These are phyloP conservation scores for Dianthus caryophyllus DNA, from an alignment of 148 eudicot species.

Conservation along the genomic window DNA sequence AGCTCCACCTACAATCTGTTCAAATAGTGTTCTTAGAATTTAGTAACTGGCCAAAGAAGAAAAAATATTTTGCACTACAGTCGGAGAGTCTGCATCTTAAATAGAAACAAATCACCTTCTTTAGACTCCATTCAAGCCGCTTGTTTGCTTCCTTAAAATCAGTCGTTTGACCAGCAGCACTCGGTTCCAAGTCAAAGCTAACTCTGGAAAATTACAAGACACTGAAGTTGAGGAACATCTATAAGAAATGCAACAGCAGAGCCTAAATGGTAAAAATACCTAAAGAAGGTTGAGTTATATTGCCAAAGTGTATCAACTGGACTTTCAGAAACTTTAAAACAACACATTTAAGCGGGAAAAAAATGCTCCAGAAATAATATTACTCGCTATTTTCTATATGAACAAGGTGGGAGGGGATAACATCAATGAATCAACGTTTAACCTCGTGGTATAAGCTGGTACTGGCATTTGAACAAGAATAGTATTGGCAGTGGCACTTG, in stretches of 20 bases:
- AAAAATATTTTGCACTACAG: conserved; percentile 11
- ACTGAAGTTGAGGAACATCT: not conserved
- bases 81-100: not conserved
- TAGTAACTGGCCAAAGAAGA: conserved; percentile 18
- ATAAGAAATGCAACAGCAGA: not conserved
- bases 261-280: not conserved
- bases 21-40: conserved; percentile 27
- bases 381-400: no score
- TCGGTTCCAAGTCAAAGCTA: conserved; percentile 88
- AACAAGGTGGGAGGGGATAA: not conserved
- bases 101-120: conserved; percentile 50
- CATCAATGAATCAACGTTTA: conserved; percentile 10
- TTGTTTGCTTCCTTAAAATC: conserved; percentile 92
- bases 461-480: conserved; percentile 78
- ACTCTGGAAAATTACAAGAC: conserved; percentile 41
- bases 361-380: no score
- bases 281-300: not conserved
- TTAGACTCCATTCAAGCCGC: conserved; percentile 81
- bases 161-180: conserved; percentile 80
- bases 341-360: no score
- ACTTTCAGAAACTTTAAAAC: conserved; percentile 1
- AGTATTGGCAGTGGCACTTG: conserved; percentile 69
- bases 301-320: not conserved
- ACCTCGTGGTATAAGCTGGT: conserved; percentile 77
- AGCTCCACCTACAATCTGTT: conserved; percentile 90